Evolutionary conservation across 1,139 yeast genomes (phyloP).

Genomic region (Geotrichum phurueaensis): DNA sequence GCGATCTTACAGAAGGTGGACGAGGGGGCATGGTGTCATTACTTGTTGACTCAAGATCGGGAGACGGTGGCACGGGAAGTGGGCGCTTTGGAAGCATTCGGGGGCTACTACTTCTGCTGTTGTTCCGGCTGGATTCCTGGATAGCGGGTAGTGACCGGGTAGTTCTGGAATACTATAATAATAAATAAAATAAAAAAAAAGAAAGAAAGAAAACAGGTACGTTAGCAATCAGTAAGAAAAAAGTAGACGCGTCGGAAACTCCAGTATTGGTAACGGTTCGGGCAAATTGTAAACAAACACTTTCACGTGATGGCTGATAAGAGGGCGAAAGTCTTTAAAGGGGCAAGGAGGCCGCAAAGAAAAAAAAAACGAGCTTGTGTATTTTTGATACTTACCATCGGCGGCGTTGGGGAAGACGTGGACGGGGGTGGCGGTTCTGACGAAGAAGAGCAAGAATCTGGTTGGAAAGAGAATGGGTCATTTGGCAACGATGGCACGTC

Average conservation of each 20-base stretch:
- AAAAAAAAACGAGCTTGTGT: neutral
- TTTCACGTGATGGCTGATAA: neutral
- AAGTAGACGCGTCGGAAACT: neutral
- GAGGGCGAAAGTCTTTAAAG: neutral
- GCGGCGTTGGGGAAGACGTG: neutral
- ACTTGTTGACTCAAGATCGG: neutral
- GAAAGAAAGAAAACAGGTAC: neutral
- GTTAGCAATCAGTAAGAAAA: neutral
- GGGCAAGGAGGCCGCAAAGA: neutral
- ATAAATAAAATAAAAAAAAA: neutral
- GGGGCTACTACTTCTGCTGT: neutral
- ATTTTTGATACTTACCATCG: neutral
- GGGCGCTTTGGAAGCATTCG: neutral
- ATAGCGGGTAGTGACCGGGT: neutral
- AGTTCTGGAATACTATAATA: neutral
- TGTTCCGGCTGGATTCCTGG: neutral
- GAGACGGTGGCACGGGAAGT: neutral
- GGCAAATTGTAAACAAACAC: neutral
- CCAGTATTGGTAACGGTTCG: neutral
- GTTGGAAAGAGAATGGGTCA: neutral
- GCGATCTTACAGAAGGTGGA: conserved; percentile 9
- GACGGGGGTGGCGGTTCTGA: too few species aligned
- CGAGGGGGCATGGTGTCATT: conserved; percentile 13
- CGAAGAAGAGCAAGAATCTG: neutral
- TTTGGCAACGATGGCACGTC: neutral